Evolutionary conservation across 148 eudicot species (phyloP), one percentile per base, ranked within the genome.

Genomic region (Simmondsia chinensis): DNA sequence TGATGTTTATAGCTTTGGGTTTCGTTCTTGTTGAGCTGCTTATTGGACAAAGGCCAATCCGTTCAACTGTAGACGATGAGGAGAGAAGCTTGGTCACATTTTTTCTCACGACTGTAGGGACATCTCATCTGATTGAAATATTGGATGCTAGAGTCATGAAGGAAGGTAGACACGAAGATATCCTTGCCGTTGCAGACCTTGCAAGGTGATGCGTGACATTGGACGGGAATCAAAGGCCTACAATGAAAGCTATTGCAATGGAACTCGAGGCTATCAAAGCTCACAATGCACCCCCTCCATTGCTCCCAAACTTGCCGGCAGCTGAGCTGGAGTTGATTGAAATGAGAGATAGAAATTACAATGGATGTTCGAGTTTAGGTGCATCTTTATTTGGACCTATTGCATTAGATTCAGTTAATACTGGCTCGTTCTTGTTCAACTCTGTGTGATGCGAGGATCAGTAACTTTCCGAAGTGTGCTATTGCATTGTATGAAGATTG

Each of bases 1-100:
- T 4, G 50, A 46, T 16, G 50, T 46, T 6, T 46, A 46, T 22
- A 46, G 50, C 6, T 46, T 46, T 9, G 50, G 50, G 1, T 33
- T 45, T 9, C 32, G n/a, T 45, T 45, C 33, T 45, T 24, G 49
- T 20, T 27, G 49, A 45, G 49, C 7, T 45, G 5, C 15, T 45
- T 4, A 45, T 33, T 13, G 2, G 49, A 15, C 16, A 45, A 16
- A 45, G 28, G 17, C 49, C 49, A 7, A 28, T 45, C n/a, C n/a
- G n/a, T 15, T 45, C 5, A 1, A 27, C n/a, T 15, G 12, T 18
- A 26, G 20, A 45, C 32, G 12, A 17, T 6, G 20, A 27, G 1
- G 49, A 28, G 12, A 14, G 16, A 12, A 45, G 28, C 14, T 20
- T 45, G 9, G 20, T 20, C 3, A 9, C 9, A 13, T 45, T 7